These are phyloP conservation scores for Moesziomyces sp. DNA, from an alignment of 1,284 basidiomycete species.

Conservation along the genomic window DNA sequence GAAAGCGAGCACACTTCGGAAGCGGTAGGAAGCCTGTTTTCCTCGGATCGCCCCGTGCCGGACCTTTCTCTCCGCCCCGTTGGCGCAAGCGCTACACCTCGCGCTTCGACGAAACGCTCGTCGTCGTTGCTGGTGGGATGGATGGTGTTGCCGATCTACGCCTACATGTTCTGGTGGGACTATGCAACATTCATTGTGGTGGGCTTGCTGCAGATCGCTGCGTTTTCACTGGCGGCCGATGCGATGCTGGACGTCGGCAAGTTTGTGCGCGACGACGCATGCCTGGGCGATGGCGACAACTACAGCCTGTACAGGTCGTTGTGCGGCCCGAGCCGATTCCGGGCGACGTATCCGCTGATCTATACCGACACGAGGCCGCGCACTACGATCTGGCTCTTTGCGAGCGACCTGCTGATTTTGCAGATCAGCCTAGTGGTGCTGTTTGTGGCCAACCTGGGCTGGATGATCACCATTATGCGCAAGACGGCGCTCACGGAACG, in stretches of 20 bases:
- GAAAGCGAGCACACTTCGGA: not conserved
- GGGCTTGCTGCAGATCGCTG: not conserved
- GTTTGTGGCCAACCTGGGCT: slow-evolving; percentile 3
- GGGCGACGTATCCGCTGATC: not conserved
- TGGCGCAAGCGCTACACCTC: too few relatives aligned
- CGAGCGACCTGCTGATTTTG: slow-evolving; percentile 2
- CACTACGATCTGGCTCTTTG: not conserved
- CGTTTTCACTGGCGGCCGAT: slow-evolving; percentile 2
- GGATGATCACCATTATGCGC: not conserved
- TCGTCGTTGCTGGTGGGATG: slow-evolving; percentile 3
- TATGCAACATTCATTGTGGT: not conserved
- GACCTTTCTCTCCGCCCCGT: too few relatives aligned
- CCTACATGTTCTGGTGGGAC: slow-evolving; percentile 5
- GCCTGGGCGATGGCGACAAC: not conserved
- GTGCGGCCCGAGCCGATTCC: not conserved
- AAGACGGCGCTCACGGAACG: slow-evolving; percentile 2
- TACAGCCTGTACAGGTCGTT: slow-evolving; percentile 6
- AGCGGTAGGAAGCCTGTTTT: too few relatives aligned
- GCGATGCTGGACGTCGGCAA: slow-evolving; percentile 5
- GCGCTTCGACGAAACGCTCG: not conserved
- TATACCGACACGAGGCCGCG: not conserved
- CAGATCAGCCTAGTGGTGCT: not conserved
- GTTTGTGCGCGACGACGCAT: slow-evolving; percentile 4
- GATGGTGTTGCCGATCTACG: slow-evolving; percentile 8
- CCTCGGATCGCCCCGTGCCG: too few relatives aligned